Evolutionary conservation across 805 yeast species (phyloP), one percentile per base, ranked within the genome.

Genomic region (Schwanniomyces pseudopolymorphus): DNA sequence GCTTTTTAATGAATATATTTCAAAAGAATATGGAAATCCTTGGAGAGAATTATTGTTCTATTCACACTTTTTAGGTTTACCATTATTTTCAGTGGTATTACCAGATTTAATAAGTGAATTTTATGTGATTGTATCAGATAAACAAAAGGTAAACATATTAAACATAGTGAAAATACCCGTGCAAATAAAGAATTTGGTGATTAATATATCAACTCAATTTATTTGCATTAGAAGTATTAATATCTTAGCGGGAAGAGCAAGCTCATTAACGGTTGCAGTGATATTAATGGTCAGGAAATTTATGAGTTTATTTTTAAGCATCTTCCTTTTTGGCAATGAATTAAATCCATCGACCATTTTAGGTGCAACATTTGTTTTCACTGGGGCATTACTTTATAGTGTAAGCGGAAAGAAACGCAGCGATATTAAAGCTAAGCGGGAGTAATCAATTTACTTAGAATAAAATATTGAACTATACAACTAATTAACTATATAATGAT

Each of bases 1-100:
- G 1, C 69, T 84, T 16, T 74, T 77, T 57, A 75, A 75, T 36
- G 89, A 85, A 55, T 61, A 60, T 41, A 73, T 83, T 0, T 77
- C 69, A 54, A 59, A 59, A 11, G 54, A 52, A 17, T 79, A 82
- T 56, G 86, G 87, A 5, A 72, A 71, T 45, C 75, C 77, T 43
- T 85, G 91, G 91, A 67, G 75, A 45, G 90, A 85, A 53, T 73
- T 77, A 28, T 59, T 86, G 39, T 85, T 86, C 55, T 84, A 80
- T 61, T 72, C 79, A 13, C 87, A 83, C 56, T 56, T 78, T 5
- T 66, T 80, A 35, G 78, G 81, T 0, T 53, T 85, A 9, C 85
- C 87, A 0, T 56, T 83, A 9, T 80, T 84, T 48, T 16, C 70
- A 0, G 52, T 77, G 2, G 61, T 78, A 26, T 49, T 57, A 2